Evolutionary conservation across 495 filamentous ascomycete genomes (phyloP), one percentile per base, ranked within the genome.

Genomic region (Neurospora sp.): DNA sequence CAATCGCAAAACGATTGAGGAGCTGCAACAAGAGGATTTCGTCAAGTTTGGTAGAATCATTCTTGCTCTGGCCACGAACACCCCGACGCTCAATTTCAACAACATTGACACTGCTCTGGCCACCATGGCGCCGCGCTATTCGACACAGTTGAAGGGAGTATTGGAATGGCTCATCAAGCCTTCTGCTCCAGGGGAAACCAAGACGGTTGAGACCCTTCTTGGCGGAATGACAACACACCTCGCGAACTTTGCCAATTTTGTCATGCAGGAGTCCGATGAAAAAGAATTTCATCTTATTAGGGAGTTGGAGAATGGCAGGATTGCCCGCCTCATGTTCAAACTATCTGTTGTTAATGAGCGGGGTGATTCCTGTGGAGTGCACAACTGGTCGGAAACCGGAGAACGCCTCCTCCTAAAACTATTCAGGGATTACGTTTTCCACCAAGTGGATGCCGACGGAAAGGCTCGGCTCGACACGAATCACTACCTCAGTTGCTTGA

Each of bases 391-490:
- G 16, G 94, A 97, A 80, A 94, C 88, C 27, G 94, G 94, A 2
- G 92, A 97, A 74, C 88, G 94, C n/a, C 97, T 96, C 78, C 90
- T 90, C 75, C 82, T 98, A 71, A 96, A 96, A 81, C 86, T 99
- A 40, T 98, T 98, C 85, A 90, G 96, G 59, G 96, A 99, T 81
- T 98, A 96, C 73, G 91, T 98, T 70, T 99, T 98, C 81, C 96
- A 99, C 80, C 93, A 95, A 72, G 93, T 97, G 35, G 93, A 98
- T 76, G 86, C 88, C 37, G 86, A 93, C 73, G 93, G 92, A 14
- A 90, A 92, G 27, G 91, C 96, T 0, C 90, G 92, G 8, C 82
- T 96, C 4, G 90, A 96, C 77, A 85, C 98, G 38, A 94, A 90
- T 0, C 94, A 98, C 82, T 90, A 98, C 53, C 76, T 98, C 22